A percentile compares a stretch with the other conserved stretches of the same genome.
Conservation (phyloP, 2,329 filamentous ascomycete genomes). For the Neodidymelliopsis sp. region DNA sequence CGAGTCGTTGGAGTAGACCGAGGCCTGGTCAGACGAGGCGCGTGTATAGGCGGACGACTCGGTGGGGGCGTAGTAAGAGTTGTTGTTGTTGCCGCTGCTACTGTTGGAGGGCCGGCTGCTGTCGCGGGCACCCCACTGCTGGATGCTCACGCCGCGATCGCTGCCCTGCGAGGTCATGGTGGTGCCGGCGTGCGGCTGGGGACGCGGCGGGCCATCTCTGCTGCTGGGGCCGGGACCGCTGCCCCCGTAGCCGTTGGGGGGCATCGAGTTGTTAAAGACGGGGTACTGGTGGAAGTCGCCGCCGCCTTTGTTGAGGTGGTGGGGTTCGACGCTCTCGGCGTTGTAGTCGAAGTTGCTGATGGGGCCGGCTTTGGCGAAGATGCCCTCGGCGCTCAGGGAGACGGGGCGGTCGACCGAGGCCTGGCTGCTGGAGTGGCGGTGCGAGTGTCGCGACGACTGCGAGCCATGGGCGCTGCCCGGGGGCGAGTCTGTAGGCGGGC, state of each 20-base stretch:
- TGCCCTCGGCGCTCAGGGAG: slow-evolving; percentile 67
- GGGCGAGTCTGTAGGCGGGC: slow-evolving; percentile 67
- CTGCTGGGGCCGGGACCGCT: slow-evolving; percentile 56
- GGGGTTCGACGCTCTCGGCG: slow-evolving; percentile 79
- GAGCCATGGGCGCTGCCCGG: slow-evolving; percentile 69
- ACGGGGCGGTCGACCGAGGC: slow-evolving; percentile 74
- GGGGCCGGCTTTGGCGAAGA: slow-evolving; percentile 80
- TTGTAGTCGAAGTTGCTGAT: slow-evolving; percentile 82
- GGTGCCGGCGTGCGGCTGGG: slow-evolving; percentile 61
- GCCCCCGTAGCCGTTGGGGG: slow-evolving; percentile 57
- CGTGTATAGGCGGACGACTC: slow-evolving; percentile 61
- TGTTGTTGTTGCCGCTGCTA: slow-evolving; percentile 36
- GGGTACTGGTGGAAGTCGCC: slow-evolving; percentile 92
- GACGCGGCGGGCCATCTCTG: slow-evolving; percentile 64
- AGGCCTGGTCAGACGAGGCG: slow-evolving; percentile 69
- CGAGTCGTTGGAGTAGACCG: slow-evolving; percentile 69
- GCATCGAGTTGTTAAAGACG: slow-evolving; percentile 66
- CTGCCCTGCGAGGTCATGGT: slow-evolving; percentile 72
- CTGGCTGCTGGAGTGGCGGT: slow-evolving; percentile 49
- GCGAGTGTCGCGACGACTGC: slow-evolving; percentile 73
- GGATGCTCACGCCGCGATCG: slow-evolving; percentile 73
- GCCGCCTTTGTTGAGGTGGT: slow-evolving; percentile 80
- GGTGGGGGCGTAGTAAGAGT: slow-evolving; percentile 33
- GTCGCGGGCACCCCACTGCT: slow-evolving; percentile 71
- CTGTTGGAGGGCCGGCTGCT: slow-evolving; percentile 25